Evolutionary conservation across 129 eudicot genomes (phyloP), one percentile per base, ranked within the genome.

Genomic region (Tagetes patula): DNA sequence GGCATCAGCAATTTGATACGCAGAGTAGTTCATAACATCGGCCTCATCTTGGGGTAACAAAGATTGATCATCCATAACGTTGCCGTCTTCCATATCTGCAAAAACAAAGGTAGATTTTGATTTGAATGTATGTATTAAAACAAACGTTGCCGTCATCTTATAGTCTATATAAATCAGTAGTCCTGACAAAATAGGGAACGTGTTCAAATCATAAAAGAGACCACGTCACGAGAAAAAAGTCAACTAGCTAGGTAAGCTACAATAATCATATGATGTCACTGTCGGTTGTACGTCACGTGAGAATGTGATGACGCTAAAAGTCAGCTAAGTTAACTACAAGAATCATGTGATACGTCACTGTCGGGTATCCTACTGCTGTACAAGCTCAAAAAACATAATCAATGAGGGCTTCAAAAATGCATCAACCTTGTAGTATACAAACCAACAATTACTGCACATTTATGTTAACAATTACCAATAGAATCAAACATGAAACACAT

Each of bases 1-100:
- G 1, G 80, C 80, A 34, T 67, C 71, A 2, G 82, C 86, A 32
- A 82, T 82, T 40, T 77, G 80, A 32, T 43, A 55, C 0, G 82
- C 86, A 52, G 84, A 43, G 47, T 81, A 81, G 65, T 66, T n/a
- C 6, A n/a, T 48, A 10, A 59, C 6, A 14, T 58, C 46, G 0
- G 75, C 36, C 14, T 65, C 81, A 30, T 53, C 30, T 63, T 75
- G 55, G 38, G 78, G 32, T 14, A 79, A 43, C 67, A 69, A 33
- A 10, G 77, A 41, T 37, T 48, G 72, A 10, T 77, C 64, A 50
- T 73, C 82, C 70, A 69, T 71, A 20, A 61, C 54, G 2, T 53
- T 77, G 2, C 12, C 67, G 38, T 52, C 63, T 20, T 65, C 86
- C 77, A 78, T 77, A 68, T 69, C 73, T 82, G 70, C 40, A 61